Evolutionary conservation across 2,329 filamentous ascomycete species (phyloP).

Genomic region (Paecilomyces sp.): DNA sequence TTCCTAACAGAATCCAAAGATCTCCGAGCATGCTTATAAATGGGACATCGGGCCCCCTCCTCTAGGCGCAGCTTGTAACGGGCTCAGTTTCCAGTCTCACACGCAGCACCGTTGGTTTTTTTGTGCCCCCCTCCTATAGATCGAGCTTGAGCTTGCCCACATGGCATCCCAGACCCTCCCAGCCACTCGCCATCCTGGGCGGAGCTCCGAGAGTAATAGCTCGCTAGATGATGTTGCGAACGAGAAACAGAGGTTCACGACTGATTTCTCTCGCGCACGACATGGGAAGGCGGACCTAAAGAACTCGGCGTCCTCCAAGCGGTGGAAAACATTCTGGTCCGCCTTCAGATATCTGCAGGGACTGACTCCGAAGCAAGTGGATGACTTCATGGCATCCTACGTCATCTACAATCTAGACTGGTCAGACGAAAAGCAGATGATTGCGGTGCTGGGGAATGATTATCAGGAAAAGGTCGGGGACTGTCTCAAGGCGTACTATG

Average conservation of each 20-base stretch:
- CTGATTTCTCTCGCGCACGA: slow-evolving; percentile 2
- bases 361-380: slow-evolving; percentile 44
- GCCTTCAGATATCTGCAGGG: slow-evolving; percentile 46
- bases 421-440: slow-evolving; percentile 45
- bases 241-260: slow-evolving; percentile 16
- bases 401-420: slow-evolving; percentile 52
- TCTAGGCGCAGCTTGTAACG: background rate
- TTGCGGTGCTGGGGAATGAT: slow-evolving; percentile 40
- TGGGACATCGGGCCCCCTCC: background rate
- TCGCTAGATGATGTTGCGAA: slow-evolving; percentile 16
- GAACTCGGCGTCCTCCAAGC: slow-evolving; percentile 41
- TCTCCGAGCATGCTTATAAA: background rate
- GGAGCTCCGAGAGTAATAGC: slow-evolving; percentile 19
- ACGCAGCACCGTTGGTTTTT: background rate
- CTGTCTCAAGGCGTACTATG: slow-evolving; percentile 47
- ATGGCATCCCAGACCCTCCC: background rate
- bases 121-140: background rate
- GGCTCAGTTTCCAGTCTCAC: background rate
- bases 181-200: slow-evolving; percentile 9
- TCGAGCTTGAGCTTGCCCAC: background rate
- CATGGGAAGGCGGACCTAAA: slow-evolving; percentile 23
- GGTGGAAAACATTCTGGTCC: slow-evolving; percentile 44
- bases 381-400: slow-evolving; percentile 52
- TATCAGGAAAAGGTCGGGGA: slow-evolving; percentile 47
- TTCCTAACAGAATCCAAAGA: background rate